Base-by-base conservation (phyloP, 164 flowering plant genomes). In the Vitis rotundifolia region DNA sequence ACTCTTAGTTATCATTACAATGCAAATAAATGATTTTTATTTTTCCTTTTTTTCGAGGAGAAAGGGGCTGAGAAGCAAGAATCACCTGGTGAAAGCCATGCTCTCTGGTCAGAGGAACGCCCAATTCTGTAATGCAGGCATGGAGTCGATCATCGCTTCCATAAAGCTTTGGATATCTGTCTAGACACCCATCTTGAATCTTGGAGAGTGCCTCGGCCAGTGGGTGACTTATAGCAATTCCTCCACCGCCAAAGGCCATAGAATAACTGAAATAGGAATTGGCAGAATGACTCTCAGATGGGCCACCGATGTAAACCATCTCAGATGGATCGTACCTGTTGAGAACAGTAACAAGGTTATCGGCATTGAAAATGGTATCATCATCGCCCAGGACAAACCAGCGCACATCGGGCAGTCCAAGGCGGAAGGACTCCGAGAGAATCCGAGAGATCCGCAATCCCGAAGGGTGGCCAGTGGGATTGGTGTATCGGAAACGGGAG, bases 241-340 rank as follows among this genome's bases (percentile, higher is more conserved):
- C 89, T 0, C 90, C 92, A 15, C 92, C 92, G 5, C 90, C 92
- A 67, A 82, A 88, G 1, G 87, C 90, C 92, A 85, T 86, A 13
- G 78, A 72, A 68, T 85, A 85, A 59, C 88, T 83, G 73, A 85
- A 85, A 68, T 85, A 85, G 8, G 82, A 71, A 68, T 88, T 85
- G 8, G 88, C 88, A 26, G 87, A 83, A 69, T 86, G 90, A 59
- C 88, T 85, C 80, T 88, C 89, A 0, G 92, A 88, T 0, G 86
- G 77, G 50, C 78, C 71, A 3, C 92, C 92, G 7, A 88, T 73
- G 61, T 88, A 88, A 37, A 81, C 70, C 88, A 86, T 83, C 82
- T 85, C 81, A 1, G 74, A 49, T 0, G 71, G 49, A 70, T 88
- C 85, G 54, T 88, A 88, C 78, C 85, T 88, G 47, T 71, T 70